These are phyloP conservation scores for Vanrija pseudolonga DNA, from an alignment of 1,284 basidiomycete species.

Conservation along the genomic window DNA sequence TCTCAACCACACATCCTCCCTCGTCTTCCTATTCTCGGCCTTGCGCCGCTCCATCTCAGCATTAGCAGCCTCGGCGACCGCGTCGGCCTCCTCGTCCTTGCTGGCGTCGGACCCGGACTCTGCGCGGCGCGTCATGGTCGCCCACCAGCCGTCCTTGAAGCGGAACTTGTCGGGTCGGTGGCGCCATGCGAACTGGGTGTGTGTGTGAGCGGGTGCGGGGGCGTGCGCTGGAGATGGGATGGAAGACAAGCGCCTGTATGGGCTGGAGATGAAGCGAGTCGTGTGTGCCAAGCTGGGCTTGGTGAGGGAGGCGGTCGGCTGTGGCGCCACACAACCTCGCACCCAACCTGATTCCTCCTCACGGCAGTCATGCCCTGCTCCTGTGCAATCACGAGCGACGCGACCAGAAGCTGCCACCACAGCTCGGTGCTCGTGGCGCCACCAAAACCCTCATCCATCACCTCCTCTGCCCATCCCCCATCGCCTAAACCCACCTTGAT, in stretches of 20 bases:
- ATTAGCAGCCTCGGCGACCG: conserved; percentile 14
- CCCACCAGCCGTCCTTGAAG: conserved; percentile 34
- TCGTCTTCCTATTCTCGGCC: too few species aligned
- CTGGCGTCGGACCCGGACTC: conserved; percentile 32
- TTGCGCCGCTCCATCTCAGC: conserved; percentile 17
- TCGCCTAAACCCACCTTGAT: conserved; percentile 42
- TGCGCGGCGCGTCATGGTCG: conserved; percentile 30
- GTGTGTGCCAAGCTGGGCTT: background rate
- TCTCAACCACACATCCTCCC: too few species aligned
- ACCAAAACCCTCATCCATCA: too few species aligned
- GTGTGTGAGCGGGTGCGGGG: background rate
- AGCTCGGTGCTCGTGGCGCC: too few species aligned
- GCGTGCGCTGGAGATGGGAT: background rate
- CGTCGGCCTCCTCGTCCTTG: conserved; percentile 38
- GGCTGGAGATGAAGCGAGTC: too few species aligned
- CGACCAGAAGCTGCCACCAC: too few species aligned
- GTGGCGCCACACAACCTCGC: background rate
- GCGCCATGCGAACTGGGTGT: conserved; percentile 40
- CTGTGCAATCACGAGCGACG: too few species aligned
- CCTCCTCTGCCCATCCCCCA: background rate
- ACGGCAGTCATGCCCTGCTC: background rate
- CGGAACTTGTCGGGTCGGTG: conserved; percentile 30
- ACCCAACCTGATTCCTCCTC: background rate
- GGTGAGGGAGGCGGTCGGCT: background rate
- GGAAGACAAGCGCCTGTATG: too few species aligned